Conservation (phyloP, 306 rosid genomes). For the Cicer arietinum region DNA sequence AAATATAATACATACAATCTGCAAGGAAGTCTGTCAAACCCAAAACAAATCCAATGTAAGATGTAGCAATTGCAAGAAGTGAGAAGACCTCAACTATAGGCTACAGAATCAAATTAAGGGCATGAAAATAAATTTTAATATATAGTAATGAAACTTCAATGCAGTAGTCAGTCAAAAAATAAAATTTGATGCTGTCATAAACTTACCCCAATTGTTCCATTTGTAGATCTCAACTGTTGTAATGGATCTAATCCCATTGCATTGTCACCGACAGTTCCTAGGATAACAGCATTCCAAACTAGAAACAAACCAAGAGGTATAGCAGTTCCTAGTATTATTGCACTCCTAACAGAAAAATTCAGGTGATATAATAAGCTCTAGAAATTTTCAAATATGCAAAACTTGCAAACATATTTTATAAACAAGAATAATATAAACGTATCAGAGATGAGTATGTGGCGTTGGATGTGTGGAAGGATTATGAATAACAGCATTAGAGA, state of each 20-base stretch:
- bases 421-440: no score
- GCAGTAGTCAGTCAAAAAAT: background rate
- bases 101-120: constrained; percentile 55
- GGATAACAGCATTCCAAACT: constrained; percentile 80
- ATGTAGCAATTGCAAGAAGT: constrained; percentile 76
- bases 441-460: no score
- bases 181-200: background rate
- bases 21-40: constrained; percentile 79
- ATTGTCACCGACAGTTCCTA: constrained; percentile 63
- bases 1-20: constrained; percentile 63
- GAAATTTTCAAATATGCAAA: no score
- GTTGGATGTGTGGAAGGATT: no score
- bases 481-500: no score
- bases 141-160: constrained; percentile 11
- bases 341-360: constrained; percentile 57
- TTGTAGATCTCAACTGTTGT: constrained; percentile 65
- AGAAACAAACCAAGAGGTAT: constrained; percentile 77
- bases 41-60: constrained; percentile 81
- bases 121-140: constrained; percentile 6
- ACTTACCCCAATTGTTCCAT: constrained; percentile 76
- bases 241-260: constrained; percentile 71
- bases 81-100: constrained; percentile 79
- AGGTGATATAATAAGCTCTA: no score
- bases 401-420: no score
- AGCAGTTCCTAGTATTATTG: constrained; percentile 74